These are phyloP conservation scores for Hypoxylon sp. DNA, from an alignment of 2,329 filamentous ascomycete species.

Conservation along the genomic window DNA sequence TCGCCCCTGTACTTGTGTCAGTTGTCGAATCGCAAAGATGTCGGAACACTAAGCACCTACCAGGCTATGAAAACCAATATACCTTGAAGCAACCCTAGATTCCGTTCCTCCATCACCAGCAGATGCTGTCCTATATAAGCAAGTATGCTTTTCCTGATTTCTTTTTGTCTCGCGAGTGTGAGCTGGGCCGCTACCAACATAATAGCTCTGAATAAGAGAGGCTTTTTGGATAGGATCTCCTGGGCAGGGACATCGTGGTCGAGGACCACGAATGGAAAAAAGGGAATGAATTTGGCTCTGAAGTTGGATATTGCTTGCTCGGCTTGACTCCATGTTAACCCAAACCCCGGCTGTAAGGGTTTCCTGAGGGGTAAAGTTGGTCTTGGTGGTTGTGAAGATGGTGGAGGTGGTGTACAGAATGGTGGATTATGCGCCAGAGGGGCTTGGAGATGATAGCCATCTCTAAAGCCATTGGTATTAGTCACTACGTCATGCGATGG, in stretches of 20 bases:
- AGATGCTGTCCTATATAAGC: slow-evolving; percentile 54
- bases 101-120: slow-evolving; percentile 52
- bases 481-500: slow-evolving; percentile 2
- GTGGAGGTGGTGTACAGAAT: slow-evolving; percentile 4
- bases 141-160: slow-evolving; percentile 53
- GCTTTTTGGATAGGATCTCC: slow-evolving; percentile 47
- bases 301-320: slow-evolving; percentile 48
- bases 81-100: slow-evolving; percentile 57
- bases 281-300: slow-evolving; percentile 45
- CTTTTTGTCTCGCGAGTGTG: slow-evolving; percentile 47
- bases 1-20: slow-evolving; percentile 45
- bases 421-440: background rate
- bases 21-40: background rate
- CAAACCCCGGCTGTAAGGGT: slow-evolving; percentile 44
- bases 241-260: slow-evolving; percentile 43
- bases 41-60: slow-evolving; percentile 46
- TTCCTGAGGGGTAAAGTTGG: slow-evolving; percentile 10
- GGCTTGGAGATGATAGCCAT: background rate
- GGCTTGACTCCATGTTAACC: slow-evolving; percentile 52
- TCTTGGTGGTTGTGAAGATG: no score
- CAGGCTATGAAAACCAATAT: slow-evolving; percentile 56
- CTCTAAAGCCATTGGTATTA: background rate
- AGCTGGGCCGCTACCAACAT: slow-evolving; percentile 49
- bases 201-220: slow-evolving; percentile 51
- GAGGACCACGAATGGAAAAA: slow-evolving; percentile 52